These are phyloP conservation scores for Hydrangea macrophylla DNA, from an alignment of 148 eudicot genomes.

Conservation along the genomic window DNA sequence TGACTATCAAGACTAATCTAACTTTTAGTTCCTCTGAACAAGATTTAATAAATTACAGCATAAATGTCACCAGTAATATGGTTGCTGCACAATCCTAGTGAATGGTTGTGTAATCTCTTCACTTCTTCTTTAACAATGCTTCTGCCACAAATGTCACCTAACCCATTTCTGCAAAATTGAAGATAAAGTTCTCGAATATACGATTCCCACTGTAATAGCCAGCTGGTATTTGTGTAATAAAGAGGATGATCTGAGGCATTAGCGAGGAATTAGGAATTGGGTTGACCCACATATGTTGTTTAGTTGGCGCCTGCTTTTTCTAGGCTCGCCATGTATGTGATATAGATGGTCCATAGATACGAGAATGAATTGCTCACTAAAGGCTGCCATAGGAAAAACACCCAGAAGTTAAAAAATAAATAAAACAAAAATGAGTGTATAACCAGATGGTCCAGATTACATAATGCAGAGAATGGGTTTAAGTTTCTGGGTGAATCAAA, in stretches of 20 bases:
- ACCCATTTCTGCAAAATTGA: background rate
- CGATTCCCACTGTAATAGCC: background rate
- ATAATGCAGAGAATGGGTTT: no score
- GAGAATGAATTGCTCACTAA: slow-evolving; percentile 79
- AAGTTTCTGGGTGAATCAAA: no score
- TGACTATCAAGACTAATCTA: background rate
- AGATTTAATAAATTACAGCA: background rate
- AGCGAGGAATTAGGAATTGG: background rate
- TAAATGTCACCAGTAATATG: background rate
- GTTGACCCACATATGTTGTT: slow-evolving; percentile 2
- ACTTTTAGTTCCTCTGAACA: background rate
- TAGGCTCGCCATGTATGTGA: slow-evolving; percentile 90
- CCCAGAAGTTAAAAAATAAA: background rate
- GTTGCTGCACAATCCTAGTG: background rate
- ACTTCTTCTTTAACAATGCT: background rate
- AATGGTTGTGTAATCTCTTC: background rate
- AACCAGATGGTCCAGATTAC: no score
- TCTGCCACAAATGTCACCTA: background rate
- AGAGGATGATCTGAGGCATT: background rate
- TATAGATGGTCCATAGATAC: slow-evolving; percentile 80
- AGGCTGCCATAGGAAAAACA: slow-evolving; percentile 48
- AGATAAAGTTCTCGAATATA: background rate
- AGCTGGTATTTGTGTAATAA: background rate
- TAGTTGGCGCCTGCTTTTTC: slow-evolving; percentile 42
- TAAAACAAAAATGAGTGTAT: background rate